Evolutionary conservation across 1,284 basidiomycete species (phyloP), one percentile per base, ranked within the genome.

Genomic region (Farysia itapuensis): DNA sequence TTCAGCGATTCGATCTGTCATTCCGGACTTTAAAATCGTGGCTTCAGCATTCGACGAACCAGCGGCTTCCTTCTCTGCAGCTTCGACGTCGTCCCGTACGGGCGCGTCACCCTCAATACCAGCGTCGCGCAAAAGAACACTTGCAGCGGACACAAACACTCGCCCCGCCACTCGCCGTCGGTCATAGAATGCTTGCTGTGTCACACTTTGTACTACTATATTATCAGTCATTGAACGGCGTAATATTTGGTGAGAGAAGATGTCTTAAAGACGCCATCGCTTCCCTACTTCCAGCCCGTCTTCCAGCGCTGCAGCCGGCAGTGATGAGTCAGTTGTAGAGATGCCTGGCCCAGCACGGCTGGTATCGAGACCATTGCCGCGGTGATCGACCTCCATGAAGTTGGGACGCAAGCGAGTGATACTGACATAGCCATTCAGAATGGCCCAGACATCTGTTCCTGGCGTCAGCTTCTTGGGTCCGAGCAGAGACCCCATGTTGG

Each of bases 361-460:
- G 31, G 12, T 9, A 15, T 29, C 59, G n/a, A 63, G 29, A 1
- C 59, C 59, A 24, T 35, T 44, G 20, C 59, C 59, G 6, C 40
- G 14, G 11, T 25, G 9, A 23, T 63, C 59, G 5, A 63, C 59
- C 43, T 63, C 48, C 59, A 63, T 57, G 21, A 57, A 71, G 24
- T 56, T 57, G 6, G 66, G 52, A 7, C 51, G 36, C 25, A 76
- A 48, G 24, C 71, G 57, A 15, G 67, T 58, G 28, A 76, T 43
- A 40, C 63, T 66, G 12, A 76, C 47, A 35, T 51, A 59, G 18
- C 74, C 74, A 14, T 70, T 61, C 35, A 49, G 38, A 20, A 76
- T 49, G 4, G 74, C 74, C 70, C 71, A 72, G 8, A 64, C 64
- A 21, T 75, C 72, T 0, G 72, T 73, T 3, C 66, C 71, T 16